These are phyloP conservation scores for Populus nigra DNA, from an alignment of 345 rosid species.

Conservation along the genomic window DNA sequence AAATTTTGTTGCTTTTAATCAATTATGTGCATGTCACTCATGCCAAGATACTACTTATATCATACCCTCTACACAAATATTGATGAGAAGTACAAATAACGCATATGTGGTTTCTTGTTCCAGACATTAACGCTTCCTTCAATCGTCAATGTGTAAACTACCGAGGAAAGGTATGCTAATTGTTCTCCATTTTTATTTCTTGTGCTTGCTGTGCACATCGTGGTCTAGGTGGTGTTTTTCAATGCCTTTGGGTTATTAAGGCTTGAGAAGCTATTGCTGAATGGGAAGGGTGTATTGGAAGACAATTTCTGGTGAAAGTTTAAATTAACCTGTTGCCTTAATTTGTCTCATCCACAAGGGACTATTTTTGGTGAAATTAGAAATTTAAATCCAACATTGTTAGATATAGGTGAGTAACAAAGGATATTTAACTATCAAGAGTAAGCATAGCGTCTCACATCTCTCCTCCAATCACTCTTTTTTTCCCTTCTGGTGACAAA, in stretches of 20 bases:
- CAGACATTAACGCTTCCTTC: slow-evolving; percentile 84
- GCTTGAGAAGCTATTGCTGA: background rate
- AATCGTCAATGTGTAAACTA: slow-evolving; percentile 64
- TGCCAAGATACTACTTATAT: background rate
- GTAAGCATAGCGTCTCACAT: too few relatives aligned
- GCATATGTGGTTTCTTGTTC: slow-evolving; percentile 16
- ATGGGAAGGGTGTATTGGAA: background rate
- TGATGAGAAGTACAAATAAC: slow-evolving; percentile 10
- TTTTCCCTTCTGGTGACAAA: too few relatives aligned
- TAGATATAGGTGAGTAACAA: too few relatives aligned
- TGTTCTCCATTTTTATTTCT: slow-evolving; percentile 7
- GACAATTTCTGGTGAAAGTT: background rate
- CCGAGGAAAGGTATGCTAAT: slow-evolving; percentile 68
- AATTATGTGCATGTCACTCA: background rate
- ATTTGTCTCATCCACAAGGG: too few relatives aligned
- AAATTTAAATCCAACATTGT: too few relatives aligned
- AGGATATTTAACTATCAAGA: too few relatives aligned
- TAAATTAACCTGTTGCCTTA: too few relatives aligned
- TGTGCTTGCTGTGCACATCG: background rate
- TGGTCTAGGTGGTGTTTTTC: background rate
- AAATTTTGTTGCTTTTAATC: background rate
- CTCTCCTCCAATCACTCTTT: too few relatives aligned
- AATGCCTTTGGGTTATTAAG: background rate
- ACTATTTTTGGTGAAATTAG: too few relatives aligned
- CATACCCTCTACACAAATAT: background rate